phyloP scores from a whole-genome alignment of 768 basidiomycete species.

The Mycena rebaudengoi region DNA sequence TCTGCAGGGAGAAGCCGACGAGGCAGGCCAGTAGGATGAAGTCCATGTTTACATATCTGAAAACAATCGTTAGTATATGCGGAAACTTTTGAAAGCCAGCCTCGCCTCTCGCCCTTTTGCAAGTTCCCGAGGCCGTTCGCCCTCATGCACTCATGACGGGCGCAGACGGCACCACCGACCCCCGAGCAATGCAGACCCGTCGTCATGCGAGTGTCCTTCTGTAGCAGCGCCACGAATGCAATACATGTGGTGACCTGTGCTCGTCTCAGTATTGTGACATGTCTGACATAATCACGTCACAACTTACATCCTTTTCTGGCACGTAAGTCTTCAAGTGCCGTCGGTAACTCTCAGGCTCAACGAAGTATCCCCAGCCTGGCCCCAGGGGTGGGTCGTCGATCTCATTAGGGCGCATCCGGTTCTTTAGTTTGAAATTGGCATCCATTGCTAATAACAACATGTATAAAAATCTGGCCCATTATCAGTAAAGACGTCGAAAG shows the following conservation, averaged over 20 bases:
- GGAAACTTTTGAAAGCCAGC: too few relatives aligned
- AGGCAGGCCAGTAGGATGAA: constrained; percentile 26
- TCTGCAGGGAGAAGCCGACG: background rate
- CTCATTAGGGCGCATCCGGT: background rate
- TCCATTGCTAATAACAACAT: background rate
- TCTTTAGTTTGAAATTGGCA: background rate
- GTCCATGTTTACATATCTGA: constrained; percentile 34
- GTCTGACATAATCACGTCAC: too few relatives aligned
- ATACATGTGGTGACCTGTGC: too few relatives aligned
- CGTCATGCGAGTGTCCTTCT: too few relatives aligned
- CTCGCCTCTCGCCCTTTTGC: too few relatives aligned
- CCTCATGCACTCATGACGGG: too few relatives aligned
- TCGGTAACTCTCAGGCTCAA: background rate
- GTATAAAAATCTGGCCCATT: constrained; percentile 8
- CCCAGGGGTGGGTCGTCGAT: background rate
- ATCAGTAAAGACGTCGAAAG: too few relatives aligned
- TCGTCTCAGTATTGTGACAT: too few relatives aligned
- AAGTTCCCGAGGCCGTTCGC: too few relatives aligned
- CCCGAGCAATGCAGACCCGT: too few relatives aligned
- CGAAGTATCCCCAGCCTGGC: background rate
- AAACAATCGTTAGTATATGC: background rate
- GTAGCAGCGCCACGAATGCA: too few relatives aligned
- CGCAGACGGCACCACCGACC: too few relatives aligned
- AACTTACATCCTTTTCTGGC: background rate
- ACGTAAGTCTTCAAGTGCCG: background rate